Evolutionary conservation across 495 filamentous ascomycete species (phyloP), one percentile per base, ranked within the genome.

Genomic region (Bacidia gigantensis): DNA sequence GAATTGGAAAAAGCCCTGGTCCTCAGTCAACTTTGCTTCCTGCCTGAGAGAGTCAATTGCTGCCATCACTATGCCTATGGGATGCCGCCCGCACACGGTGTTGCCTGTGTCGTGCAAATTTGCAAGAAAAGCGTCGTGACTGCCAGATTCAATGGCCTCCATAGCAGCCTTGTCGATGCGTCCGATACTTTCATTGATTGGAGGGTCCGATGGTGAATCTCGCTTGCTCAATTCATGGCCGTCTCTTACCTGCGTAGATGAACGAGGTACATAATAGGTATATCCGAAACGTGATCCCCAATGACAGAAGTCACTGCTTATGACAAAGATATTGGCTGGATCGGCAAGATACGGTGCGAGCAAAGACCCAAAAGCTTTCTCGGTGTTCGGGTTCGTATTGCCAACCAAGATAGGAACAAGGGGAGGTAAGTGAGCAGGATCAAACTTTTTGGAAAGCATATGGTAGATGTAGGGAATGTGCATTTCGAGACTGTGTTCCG

Each of bases 401-500:
- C 92, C 92, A 20, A 98, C 78, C 60, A 98, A 76, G 46, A 97
- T 87, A 1, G 92, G 92, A 9, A 95, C 74, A 22, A 99, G 73
- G 7, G 75, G 78, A 1, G 88, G 87, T 61, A 84, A 86, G 42
- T 75, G 61, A 17, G 58, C 57, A 23, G 57, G 50, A 2, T 66
- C 65, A 54, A 74, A 77, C 1, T 71, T 80, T 61, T 71, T 73
- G 23, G 77, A 73, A 12, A 87, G 70, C 41, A 89, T 78, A 65
- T 90, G 89, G 75, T 92, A 87, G 57, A 97, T 81, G 61, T 92
- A 97, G 1, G 92, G 92, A 0, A 96, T 72, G 58, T 99, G 92
- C 81, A 97, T 94, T 67, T 97, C 93, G 22, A 97, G 80, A 49
- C 87, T 95, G 67, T 99, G 92, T 65, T 99, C 92, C 26, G 79